Percentiles rank a stretch among this genome's conserved stretches.
These are phyloP conservation scores for Beauveria sp. DNA, from an alignment of 2,329 filamentous ascomycete genomes.

Conservation along the genomic window DNA sequence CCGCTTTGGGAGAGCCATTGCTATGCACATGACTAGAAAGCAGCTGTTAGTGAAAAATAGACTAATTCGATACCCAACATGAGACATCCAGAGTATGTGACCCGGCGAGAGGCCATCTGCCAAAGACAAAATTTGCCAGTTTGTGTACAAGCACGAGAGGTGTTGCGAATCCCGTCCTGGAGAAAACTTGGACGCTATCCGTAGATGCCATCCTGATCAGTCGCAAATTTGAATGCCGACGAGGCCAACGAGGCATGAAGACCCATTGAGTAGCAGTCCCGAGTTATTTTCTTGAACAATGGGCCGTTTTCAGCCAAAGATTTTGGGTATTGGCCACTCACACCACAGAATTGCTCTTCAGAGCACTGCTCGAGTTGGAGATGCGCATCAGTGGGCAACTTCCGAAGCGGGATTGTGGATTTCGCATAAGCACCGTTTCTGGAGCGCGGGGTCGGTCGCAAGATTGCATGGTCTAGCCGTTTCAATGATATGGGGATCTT, in stretches of 20 bases:
- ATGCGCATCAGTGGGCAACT: background rate
- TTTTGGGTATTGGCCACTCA: background rate
- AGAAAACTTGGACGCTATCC: background rate
- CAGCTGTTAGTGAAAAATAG: background rate
- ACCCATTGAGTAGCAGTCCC: background rate
- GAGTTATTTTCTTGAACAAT: constrained; percentile 4
- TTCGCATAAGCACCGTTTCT: background rate
- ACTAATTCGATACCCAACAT: background rate
- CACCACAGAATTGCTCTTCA: background rate
- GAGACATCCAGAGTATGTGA: background rate
- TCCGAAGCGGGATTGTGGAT: background rate
- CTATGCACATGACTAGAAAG: background rate
- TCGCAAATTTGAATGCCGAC: background rate
- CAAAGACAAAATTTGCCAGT: no score
- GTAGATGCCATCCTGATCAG: background rate
- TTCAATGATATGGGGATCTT: no score
- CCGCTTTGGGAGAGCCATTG: background rate
- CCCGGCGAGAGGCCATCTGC: background rate
- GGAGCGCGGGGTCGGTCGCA: background rate
- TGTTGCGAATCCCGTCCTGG: background rate
- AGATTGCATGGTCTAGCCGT: background rate
- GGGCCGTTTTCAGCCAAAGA: background rate
- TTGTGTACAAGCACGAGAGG: no score
- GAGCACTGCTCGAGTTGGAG: background rate
- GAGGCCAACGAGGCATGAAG: background rate